phyloP scores from a whole-genome alignment of 176 grass and related monocot species.

The Phyllostachys edulis region DNA sequence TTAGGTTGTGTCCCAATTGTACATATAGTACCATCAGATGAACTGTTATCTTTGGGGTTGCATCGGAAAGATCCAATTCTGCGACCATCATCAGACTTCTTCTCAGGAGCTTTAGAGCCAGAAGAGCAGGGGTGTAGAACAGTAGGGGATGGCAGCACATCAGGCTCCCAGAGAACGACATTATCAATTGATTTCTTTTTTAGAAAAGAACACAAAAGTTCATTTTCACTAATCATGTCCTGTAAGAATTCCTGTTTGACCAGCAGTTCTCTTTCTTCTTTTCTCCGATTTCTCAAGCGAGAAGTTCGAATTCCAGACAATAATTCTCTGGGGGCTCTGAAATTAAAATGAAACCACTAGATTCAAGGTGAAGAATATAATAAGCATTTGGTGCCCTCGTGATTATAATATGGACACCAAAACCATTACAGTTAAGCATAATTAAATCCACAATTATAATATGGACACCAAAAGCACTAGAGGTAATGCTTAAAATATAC shows the following conservation, averaged over 20 bases:
- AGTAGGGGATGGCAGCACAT: slow-evolving; percentile 59
- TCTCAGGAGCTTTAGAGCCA: slow-evolving; percentile 41
- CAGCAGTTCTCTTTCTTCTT: slow-evolving; percentile 89
- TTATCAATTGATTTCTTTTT: slow-evolving; percentile 54
- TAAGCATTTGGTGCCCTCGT: slow-evolving; percentile 26
- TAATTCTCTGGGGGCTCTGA: slow-evolving; percentile 76
- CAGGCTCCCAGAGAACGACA: slow-evolving; percentile 90
- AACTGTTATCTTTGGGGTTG: slow-evolving; percentile 20
- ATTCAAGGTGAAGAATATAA: slow-evolving; percentile 41
- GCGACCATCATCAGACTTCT: slow-evolving; percentile 28
- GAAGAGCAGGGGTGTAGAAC: slow-evolving; percentile 40
- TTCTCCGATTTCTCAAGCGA: slow-evolving; percentile 81
- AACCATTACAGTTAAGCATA: slow-evolving; percentile 11
- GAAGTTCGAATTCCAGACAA: slow-evolving; percentile 74
- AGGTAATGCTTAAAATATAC: neutral
- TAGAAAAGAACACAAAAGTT: slow-evolving; percentile 60
- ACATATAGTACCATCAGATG: slow-evolving; percentile 18
- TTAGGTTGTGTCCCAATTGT: slow-evolving; percentile 12
- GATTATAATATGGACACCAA: slow-evolving; percentile 35
- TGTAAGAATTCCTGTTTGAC: slow-evolving; percentile 91
- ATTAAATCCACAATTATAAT: slow-evolving; percentile 12
- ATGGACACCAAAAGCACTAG: neutral
- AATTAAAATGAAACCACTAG: slow-evolving; percentile 57
- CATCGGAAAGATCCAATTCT: slow-evolving; percentile 3
- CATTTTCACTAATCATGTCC: slow-evolving; percentile 90